Conservation (phyloP, 2,329 filamentous ascomycete species). For the Botrytis hyacinthi region DNA sequence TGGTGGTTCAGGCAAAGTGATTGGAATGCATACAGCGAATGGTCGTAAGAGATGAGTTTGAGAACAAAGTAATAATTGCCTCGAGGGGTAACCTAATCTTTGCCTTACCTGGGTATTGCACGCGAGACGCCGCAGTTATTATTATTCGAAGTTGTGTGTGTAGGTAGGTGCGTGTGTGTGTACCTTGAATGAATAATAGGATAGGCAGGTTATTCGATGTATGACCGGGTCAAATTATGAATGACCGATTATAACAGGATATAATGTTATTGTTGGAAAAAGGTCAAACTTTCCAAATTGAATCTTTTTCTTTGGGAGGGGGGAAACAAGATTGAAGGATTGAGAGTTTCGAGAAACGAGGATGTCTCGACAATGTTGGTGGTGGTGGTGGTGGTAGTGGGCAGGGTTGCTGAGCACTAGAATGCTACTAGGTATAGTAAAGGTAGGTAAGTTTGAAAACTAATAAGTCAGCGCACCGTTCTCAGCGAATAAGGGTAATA, state of each 20-base stretch:
- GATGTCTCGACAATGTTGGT: conserved; percentile 20
- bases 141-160: background rate
- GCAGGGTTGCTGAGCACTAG: conserved; percentile 15
- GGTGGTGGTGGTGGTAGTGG: conserved; percentile 8
- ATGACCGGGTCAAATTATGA: background rate
- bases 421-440: background rate
- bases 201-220: background rate
- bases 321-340: conserved; percentile 21
- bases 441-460: conserved; percentile 14
- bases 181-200: background rate
- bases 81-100: conserved; percentile 19
- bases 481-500: conserved; percentile 17
- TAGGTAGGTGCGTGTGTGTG: background rate
- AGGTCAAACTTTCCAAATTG: background rate
- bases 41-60: conserved; percentile 16
- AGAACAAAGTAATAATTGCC: conserved; percentile 11
- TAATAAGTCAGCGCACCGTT: conserved; percentile 21
- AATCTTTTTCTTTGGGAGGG: background rate
- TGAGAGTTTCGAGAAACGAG: conserved; percentile 21
- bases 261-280: conserved; percentile 1
- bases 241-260: background rate
- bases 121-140: conserved; percentile 21
- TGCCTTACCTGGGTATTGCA: conserved; percentile 17
- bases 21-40: conserved; percentile 18
- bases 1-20: background rate